Conservation (phyloP, 192 early-diverging fungal species). For the Powellomyces hirtus region DNA sequence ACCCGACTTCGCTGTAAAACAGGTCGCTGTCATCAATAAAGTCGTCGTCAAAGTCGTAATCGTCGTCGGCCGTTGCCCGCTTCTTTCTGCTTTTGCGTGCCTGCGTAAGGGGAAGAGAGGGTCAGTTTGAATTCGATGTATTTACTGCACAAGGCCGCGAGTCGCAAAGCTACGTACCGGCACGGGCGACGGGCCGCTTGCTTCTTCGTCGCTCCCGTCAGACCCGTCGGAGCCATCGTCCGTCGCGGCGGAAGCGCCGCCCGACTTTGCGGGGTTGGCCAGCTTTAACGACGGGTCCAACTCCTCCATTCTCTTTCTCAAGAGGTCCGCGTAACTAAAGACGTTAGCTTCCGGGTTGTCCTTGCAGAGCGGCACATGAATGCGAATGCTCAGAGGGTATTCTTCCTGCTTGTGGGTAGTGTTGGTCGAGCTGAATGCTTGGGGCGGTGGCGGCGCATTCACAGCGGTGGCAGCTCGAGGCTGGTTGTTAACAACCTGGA, state of each 20-base stretch:
- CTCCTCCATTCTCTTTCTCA: background rate
- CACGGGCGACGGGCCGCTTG: background rate
- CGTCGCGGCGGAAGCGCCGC: background rate
- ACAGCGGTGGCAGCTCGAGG: no score
- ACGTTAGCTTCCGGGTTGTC: slow-evolving; percentile 22
- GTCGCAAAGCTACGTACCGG: background rate
- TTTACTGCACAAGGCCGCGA: background rate
- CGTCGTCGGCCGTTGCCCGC: slow-evolving; percentile 12
- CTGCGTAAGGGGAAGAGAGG: background rate
- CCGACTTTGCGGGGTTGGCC: background rate
- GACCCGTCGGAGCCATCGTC: background rate
- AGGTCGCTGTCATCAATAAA: slow-evolving; percentile 52
- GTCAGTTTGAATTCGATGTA: background rate
- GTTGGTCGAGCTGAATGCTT: background rate
- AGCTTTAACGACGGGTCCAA: background rate
- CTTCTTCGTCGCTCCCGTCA: slow-evolving; percentile 8
- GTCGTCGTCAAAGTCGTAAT: slow-evolving; percentile 50
- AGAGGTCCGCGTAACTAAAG: slow-evolving; percentile 21
- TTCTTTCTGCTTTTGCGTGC: background rate
- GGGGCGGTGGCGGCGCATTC: background rate
- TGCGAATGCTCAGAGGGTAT: slow-evolving; percentile 9
- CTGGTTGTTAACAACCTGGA: no score
- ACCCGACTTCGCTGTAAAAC: slow-evolving; percentile 18
- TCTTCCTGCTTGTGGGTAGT: background rate
- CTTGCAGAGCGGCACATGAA: slow-evolving; percentile 26